These are phyloP conservation scores for Lichtheimia hyalospora DNA, from an alignment of 371 early-diverging fungal species.

Conservation along the genomic window DNA sequence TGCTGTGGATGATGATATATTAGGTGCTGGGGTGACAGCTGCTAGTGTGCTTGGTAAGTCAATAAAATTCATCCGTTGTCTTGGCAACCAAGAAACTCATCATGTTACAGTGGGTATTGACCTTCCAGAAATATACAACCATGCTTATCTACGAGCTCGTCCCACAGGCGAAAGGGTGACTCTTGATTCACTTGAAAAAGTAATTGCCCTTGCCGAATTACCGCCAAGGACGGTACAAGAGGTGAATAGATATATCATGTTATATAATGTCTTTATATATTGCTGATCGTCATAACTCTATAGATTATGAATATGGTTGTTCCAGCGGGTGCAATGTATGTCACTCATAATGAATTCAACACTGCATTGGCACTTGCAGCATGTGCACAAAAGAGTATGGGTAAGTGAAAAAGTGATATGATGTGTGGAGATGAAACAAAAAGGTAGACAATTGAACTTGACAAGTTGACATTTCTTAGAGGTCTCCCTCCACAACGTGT, in stretches of 20 bases:
- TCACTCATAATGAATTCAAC: constrained; percentile 69
- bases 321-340: constrained; percentile 48
- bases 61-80: background rate
- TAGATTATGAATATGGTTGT: constrained; percentile 44
- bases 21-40: constrained; percentile 21
- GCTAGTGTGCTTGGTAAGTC: constrained; percentile 27
- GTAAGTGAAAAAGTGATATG: constrained; percentile 20
- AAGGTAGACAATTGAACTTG: background rate
- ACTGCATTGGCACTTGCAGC: constrained; percentile 68
- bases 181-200: constrained; percentile 34
- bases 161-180: constrained; percentile 46
- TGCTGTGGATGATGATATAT: constrained; percentile 25
- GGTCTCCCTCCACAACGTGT: constrained; percentile 33
- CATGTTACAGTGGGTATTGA: constrained; percentile 36
- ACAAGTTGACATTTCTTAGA: constrained; percentile 14
- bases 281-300: background rate
- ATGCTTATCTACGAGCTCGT: constrained; percentile 44
- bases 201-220: constrained; percentile 15
- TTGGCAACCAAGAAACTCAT: background rate
- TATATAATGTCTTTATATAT: background rate
- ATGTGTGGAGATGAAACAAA: background rate
- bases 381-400: constrained; percentile 79
- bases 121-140: constrained; percentile 45
- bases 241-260: constrained; percentile 8
- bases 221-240: constrained; percentile 33